phyloP scores from a whole-genome alignment of 805 yeast species.

The Yarrowia sp. region DNA sequence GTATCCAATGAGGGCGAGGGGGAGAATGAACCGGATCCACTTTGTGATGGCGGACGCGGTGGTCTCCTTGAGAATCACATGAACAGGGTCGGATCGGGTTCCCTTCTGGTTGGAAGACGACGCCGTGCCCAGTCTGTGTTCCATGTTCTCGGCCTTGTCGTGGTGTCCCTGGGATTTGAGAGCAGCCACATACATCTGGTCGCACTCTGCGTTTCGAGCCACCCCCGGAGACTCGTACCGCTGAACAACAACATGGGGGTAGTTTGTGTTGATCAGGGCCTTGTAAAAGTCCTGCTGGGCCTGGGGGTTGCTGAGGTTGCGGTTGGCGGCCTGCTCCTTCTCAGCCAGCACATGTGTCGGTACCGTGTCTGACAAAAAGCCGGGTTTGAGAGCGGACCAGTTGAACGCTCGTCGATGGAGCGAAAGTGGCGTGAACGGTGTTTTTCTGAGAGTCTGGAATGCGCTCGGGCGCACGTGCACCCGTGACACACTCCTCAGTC shows the following conservation, averaged over 20 bases:
- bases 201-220: slow-evolving; percentile 76
- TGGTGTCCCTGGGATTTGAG: slow-evolving; percentile 71
- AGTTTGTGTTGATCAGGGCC: slow-evolving; percentile 69
- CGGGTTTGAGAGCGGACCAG: slow-evolving; percentile 16
- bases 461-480: neutral
- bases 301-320: slow-evolving; percentile 61
- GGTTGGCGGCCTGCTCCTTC: slow-evolving; percentile 85
- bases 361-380: slow-evolving; percentile 24
- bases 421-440: too few relatives aligned
- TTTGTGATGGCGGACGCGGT: slow-evolving; percentile 72
- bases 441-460: neutral
- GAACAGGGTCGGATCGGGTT: slow-evolving; percentile 68
- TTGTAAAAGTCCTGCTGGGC: slow-evolving; percentile 83
- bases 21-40: slow-evolving; percentile 86
- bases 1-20: slow-evolving; percentile 75
- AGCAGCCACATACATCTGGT: slow-evolving; percentile 76
- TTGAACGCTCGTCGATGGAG: neutral
- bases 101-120: slow-evolving; percentile 32
- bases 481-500: slow-evolving; percentile 21
- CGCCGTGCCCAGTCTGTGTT: neutral
- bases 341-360: slow-evolving; percentile 44
- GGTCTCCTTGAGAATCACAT: slow-evolving; percentile 89
- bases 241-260: slow-evolving; percentile 95
- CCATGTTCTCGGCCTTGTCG: slow-evolving; percentile 69
- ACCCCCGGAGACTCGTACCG: slow-evolving; percentile 94